Base-by-base conservation (phyloP, 2,329 filamentous ascomycete genomes). In the Juglanconis sp. region DNA sequence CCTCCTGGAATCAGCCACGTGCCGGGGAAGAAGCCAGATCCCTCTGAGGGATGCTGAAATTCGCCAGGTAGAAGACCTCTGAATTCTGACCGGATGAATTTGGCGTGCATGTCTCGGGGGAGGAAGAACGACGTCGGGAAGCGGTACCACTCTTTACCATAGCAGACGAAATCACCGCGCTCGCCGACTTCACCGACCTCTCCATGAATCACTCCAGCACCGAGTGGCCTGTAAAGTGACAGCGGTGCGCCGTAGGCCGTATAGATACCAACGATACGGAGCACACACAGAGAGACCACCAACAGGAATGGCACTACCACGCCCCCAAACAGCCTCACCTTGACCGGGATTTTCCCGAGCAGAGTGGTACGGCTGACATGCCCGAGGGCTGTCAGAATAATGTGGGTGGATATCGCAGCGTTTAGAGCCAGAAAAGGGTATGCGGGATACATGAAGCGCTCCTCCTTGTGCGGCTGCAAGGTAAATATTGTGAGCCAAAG, bases 91-190 rank as follows among this genome's bases (percentile, higher is more conserved):
- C 89, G 91, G 67, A 99, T 79, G 69, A 97, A 99, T 67, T 95
- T 96, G 67, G 91, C 89, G 65, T 85, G 88, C 79, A 95, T 90
- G 53, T 86, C 84, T n/a, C 87, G 79, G 0, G 95, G 94, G 3
- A 99, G 80, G 71, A 95, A 92, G 77, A 92, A 98, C 0, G 93
- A 96, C 0, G 90, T 94, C 1, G 95, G 94, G 71, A 97, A 98
- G 40, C 95, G 90, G 73, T 99, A 97, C 95, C 95, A 99, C 72
- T 99, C 95, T 72, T 98, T 99, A 34, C 91, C 92, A 44, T 96
- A 84, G 72, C 95, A 99, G 3, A 99, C 85, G 17, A 81, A 87
- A 64, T 91, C 88, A 15, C 87, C 90, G 2, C 77, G 72, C 0
- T 77, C 74, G 2, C 85, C 83, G 5, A 90, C 67, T 1, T 78